These are phyloP conservation scores for Rhizophagus sp. DNA, from an alignment of 192 early-diverging fungal species.

Conservation along the genomic window DNA sequence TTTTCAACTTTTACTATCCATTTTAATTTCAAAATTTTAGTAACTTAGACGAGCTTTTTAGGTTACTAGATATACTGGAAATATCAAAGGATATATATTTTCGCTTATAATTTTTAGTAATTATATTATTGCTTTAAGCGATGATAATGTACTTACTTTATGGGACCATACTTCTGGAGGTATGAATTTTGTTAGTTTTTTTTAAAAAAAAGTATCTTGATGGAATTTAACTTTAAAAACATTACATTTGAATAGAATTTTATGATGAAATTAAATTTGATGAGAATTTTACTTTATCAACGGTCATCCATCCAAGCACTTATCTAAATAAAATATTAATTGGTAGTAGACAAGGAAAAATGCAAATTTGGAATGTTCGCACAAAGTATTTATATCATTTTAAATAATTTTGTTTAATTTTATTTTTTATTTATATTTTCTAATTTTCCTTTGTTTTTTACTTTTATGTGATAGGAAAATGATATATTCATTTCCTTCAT, in stretches of 20 bases:
- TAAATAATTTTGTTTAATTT: not conserved
- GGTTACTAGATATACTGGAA: slow-evolving; percentile 33
- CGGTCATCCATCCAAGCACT: slow-evolving; percentile 90
- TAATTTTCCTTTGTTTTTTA: not conserved
- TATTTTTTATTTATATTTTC: slow-evolving; percentile 16
- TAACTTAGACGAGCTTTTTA: not conserved
- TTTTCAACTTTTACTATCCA: not conserved
- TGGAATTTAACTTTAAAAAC: not conserved
- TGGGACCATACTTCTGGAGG: slow-evolving; percentile 75
- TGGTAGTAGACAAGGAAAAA: slow-evolving; percentile 76
- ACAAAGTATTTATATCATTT: slow-evolving; percentile 47
- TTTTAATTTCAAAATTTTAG: not conserved
- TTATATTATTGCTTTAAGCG: slow-evolving; percentile 72
- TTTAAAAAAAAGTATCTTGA: not conserved
- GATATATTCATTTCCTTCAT: slow-evolving; percentile 78
- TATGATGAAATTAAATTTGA: slow-evolving; percentile 78
- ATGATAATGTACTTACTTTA: slow-evolving; percentile 77
- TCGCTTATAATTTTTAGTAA: slow-evolving; percentile 75
- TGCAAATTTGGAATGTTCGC: slow-evolving; percentile 96
- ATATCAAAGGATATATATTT: slow-evolving; percentile 51
- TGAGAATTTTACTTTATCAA: slow-evolving; percentile 67
- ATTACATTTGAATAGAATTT: slow-evolving; percentile 48
- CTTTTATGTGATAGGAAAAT: slow-evolving; percentile 54
- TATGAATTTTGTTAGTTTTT: slow-evolving; percentile 35
- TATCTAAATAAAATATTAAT: slow-evolving; percentile 97